These are phyloP conservation scores for Pezicula neosporulosa DNA, from an alignment of 2,329 filamentous ascomycete genomes.

Conservation along the genomic window DNA sequence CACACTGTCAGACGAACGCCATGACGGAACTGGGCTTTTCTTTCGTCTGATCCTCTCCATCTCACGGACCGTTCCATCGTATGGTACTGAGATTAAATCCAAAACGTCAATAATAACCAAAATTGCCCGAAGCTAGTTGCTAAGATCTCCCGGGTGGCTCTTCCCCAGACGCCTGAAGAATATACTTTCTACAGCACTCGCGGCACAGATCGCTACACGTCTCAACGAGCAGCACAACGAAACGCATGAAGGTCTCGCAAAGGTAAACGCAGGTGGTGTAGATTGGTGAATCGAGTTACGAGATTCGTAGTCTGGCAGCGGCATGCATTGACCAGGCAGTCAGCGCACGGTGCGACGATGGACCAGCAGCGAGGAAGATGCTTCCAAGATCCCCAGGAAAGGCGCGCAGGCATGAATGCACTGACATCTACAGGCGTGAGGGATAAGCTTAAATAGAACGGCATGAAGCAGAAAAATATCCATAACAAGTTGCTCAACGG, in stretches of 20 bases:
- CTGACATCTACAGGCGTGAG: not conserved
- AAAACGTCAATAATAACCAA: not conserved
- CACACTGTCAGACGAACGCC: too few relatives aligned
- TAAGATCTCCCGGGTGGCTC: not conserved
- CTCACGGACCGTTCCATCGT: too few relatives aligned
- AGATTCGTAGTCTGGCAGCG: not conserved
- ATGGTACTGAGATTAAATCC: not conserved
- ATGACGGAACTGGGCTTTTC: too few relatives aligned
- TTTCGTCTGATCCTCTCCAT: too few relatives aligned
- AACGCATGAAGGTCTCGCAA: slow-evolving; percentile 1
- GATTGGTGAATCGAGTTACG: not conserved
- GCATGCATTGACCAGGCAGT: not conserved
- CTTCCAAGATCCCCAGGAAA: not conserved
- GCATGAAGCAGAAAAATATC: not conserved
- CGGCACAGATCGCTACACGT: not conserved
- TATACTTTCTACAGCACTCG: not conserved
- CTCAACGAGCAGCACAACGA: not conserved
- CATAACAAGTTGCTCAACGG: not conserved
- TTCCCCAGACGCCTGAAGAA: not conserved
- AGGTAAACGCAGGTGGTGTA: not conserved
- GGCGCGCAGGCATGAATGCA: not conserved
- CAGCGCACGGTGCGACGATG: not conserved
- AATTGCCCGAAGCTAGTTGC: not conserved
- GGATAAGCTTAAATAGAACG: not conserved
- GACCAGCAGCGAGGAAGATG: not conserved